Percentiles rank a stretch among this genome's conserved stretches.
phyloP scores from a whole-genome alignment of 176 grass and related monocot genomes.

The Microstegium vimineum region DNA sequence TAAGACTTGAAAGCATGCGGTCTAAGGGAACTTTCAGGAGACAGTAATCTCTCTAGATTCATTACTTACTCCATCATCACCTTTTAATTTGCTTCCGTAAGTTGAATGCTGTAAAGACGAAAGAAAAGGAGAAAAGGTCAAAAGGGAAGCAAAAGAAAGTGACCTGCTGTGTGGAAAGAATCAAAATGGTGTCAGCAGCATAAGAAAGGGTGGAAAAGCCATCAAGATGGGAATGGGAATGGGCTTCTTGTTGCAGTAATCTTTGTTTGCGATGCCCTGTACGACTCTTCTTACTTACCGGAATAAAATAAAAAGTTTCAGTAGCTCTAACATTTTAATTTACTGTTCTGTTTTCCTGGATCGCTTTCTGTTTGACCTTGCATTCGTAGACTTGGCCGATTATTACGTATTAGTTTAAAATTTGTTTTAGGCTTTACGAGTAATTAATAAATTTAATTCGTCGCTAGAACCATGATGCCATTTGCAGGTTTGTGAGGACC shows the following conservation, averaged over 20 bases:
- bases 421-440: neutral
- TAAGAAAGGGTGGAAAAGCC: constrained; percentile 5
- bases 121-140: constrained; percentile 6
- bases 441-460: neutral
- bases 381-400: neutral
- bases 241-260: neutral
- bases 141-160: constrained; percentile 9
- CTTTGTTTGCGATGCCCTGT: neutral
- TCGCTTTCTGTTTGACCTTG: constrained; percentile 10
- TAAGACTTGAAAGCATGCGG: neutral
- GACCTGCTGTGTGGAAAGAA: constrained; percentile 31
- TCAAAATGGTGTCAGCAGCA: constrained; percentile 30
- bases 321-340: neutral
- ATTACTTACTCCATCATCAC: neutral
- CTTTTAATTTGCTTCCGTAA: neutral
- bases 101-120: constrained; percentile 7
- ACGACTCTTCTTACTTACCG: neutral
- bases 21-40: neutral
- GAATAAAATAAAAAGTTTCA: neutral
- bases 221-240: neutral
- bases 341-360: neutral
- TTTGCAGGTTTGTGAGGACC: neutral
- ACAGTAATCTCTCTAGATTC: neutral
- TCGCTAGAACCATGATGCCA: too few relatives aligned
- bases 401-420: neutral